Conservation (phyloP, 2,329 filamentous ascomycete species). For the Fusarium sororula region DNA sequence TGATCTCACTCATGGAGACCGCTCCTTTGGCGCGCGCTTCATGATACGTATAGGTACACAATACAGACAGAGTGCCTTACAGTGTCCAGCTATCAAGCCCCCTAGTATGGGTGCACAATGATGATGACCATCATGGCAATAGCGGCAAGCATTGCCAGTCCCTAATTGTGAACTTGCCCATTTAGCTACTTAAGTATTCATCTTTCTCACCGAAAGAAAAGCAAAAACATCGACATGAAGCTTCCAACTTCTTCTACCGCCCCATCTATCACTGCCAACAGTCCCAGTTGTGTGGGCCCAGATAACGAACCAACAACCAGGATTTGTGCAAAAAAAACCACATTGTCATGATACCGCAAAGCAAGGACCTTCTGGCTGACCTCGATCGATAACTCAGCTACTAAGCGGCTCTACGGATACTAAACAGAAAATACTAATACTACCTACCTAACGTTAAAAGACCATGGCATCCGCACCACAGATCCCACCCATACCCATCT, state of each 20-base stretch:
- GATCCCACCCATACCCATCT: slow-evolving; percentile 32
- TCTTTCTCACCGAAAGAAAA: not conserved
- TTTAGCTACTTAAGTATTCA: not conserved
- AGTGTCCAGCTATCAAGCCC: not conserved
- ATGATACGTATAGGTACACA: not conserved
- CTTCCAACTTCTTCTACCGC: slow-evolving; percentile 9
- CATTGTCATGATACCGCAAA: slow-evolving; percentile 27
- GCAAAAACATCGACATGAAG: slow-evolving; percentile 2
- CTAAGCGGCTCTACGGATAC: not conserved
- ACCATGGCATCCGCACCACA: slow-evolving; percentile 29
- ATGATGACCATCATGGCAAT: not conserved
- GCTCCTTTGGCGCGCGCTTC: not conserved
- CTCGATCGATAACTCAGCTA: not conserved
- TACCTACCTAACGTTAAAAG: not conserved
- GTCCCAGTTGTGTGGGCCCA: slow-evolving; percentile 32
- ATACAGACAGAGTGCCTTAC: not conserved
- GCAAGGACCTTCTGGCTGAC: not conserved
- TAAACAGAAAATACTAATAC: slow-evolving; percentile 9
- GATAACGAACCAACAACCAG: slow-evolving; percentile 11
- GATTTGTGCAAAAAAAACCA: slow-evolving; percentile 20
- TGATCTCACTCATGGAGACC: not conserved
- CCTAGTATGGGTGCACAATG: not conserved
- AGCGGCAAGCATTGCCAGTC: not conserved
- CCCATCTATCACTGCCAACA: slow-evolving; percentile 15
- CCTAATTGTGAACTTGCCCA: not conserved